These are phyloP conservation scores for Blastomyces percursus DNA, from an alignment of 2,329 filamentous ascomycete genomes.

Conservation along the genomic window DNA sequence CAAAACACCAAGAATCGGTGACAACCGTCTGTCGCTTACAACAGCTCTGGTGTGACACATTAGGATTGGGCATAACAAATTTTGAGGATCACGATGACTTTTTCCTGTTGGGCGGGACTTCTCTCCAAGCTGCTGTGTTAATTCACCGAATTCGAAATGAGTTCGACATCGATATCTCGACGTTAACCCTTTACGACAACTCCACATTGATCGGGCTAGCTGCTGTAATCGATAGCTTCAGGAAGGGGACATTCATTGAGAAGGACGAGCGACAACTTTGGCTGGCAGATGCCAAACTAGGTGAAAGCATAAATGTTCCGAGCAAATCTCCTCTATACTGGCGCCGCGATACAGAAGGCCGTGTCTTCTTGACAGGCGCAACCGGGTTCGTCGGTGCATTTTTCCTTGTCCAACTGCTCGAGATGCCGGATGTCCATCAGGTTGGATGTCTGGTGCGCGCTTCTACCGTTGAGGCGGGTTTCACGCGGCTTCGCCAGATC, in stretches of 20 bases:
- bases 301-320: conserved; percentile 9
- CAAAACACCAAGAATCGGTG: not conserved
- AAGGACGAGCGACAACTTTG: conserved; percentile 13
- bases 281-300: conserved; percentile 15
- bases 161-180: conserved; percentile 13
- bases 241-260: not conserved
- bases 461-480: conserved; percentile 34
- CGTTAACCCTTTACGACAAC: conserved; percentile 17
- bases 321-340: conserved; percentile 11
- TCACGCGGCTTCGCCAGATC: conserved; percentile 32
- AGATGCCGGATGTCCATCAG: conserved; percentile 39
- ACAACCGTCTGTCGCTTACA: conserved; percentile 4
- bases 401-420: conserved; percentile 58
- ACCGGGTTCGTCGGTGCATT: conserved; percentile 76
- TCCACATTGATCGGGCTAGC: conserved; percentile 12
- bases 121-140: conserved; percentile 16
- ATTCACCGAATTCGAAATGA: conserved; percentile 14
- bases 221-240: conserved; percentile 6
- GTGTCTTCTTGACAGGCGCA: conserved; percentile 66
- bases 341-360: conserved; percentile 17
- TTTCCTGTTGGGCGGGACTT: conserved; percentile 17
- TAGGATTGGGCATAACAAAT: conserved; percentile 2
- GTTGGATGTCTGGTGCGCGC: conserved; percentile 64
- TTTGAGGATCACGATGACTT: conserved; percentile 15
- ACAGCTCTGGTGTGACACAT: conserved; percentile 8